Conservation (phyloP, 768 basidiomycete species). For the Naganishia vishniacii region DNA sequence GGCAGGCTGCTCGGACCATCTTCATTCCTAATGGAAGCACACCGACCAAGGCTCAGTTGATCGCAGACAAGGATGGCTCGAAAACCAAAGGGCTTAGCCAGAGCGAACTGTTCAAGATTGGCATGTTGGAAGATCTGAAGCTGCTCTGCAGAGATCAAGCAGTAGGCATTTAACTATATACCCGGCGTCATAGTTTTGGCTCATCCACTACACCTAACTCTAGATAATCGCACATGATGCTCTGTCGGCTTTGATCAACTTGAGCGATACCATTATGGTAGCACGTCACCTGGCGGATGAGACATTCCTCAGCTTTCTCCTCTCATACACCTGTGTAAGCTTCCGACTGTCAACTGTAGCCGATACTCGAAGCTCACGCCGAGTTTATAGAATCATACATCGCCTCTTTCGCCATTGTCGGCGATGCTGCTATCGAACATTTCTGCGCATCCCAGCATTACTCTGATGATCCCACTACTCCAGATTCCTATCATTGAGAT, state of each 20-base stretch:
- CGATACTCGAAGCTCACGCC: background rate
- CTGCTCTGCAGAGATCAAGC: slow-evolving; percentile 81
- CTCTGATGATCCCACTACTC: slow-evolving; percentile 60
- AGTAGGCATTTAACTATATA: slow-evolving; percentile 50
- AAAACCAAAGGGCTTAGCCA: slow-evolving; percentile 34
- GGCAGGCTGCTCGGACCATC: slow-evolving; percentile 65
- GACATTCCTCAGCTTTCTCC: slow-evolving; percentile 70
- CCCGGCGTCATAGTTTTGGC: too few relatives aligned
- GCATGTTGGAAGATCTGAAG: slow-evolving; percentile 67
- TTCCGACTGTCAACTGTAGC: too few relatives aligned
- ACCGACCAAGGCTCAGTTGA: slow-evolving; percentile 54
- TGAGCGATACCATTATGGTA: slow-evolving; percentile 75
- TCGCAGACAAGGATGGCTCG: slow-evolving; percentile 28
- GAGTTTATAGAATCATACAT: slow-evolving; percentile 68
- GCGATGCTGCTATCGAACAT: slow-evolving; percentile 97
- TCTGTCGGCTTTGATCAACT: slow-evolving; percentile 84
- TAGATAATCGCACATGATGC: slow-evolving; percentile 94
- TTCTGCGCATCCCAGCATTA: slow-evolving; percentile 66
- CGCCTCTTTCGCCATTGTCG: slow-evolving; percentile 85
- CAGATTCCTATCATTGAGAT: slow-evolving; percentile 53
- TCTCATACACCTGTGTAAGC: slow-evolving; percentile 83
- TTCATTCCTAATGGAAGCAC: slow-evolving; percentile 64
- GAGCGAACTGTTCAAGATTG: slow-evolving; percentile 56
- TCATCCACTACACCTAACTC: too few relatives aligned
- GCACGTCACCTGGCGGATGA: slow-evolving; percentile 63